These are phyloP conservation scores for Prunus fruticosa DNA, from an alignment of 306 rosid species.

Conservation along the genomic window DNA sequence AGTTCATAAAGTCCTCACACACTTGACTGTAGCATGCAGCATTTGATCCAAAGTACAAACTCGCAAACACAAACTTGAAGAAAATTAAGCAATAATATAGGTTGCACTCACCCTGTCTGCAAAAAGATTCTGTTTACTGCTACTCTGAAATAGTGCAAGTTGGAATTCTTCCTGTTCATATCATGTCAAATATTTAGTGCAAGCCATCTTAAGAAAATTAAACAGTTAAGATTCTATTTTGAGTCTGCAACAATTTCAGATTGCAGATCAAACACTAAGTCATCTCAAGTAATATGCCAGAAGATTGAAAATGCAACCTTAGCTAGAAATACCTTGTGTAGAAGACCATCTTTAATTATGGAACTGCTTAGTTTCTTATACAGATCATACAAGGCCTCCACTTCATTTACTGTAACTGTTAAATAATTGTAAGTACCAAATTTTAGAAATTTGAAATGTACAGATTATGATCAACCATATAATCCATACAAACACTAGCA, in stretches of 20 bases:
- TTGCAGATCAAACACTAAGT: background rate
- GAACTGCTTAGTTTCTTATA: slow-evolving; percentile 63
- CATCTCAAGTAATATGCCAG: background rate
- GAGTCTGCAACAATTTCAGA: slow-evolving; percentile 2
- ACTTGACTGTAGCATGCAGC: background rate
- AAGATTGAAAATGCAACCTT: slow-evolving; percentile 1
- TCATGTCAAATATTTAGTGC: slow-evolving; percentile 7
- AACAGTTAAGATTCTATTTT: background rate
- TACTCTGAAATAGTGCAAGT: slow-evolving; percentile 56
- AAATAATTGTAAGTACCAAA: slow-evolving; percentile 14
- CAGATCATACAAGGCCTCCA: slow-evolving; percentile 62
- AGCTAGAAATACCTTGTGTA: slow-evolving; percentile 59
- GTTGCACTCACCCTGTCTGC: slow-evolving; percentile 53
- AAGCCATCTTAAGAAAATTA: background rate
- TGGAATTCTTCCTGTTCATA: slow-evolving; percentile 63
- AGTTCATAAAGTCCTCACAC: background rate
- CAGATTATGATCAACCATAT: background rate
- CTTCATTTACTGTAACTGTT: slow-evolving; percentile 74
- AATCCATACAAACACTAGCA: no score
- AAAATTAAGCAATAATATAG: background rate
- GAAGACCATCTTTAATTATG: slow-evolving; percentile 48
- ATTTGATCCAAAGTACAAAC: background rate
- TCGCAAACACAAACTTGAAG: background rate
- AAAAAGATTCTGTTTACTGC: slow-evolving; percentile 49
- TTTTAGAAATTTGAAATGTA: background rate